A percentile compares a stretch with the other conserved stretches of the same genome.
Conservation (phyloP, 2,329 filamentous ascomycete species). For the Ophiostoma sp. region DNA sequence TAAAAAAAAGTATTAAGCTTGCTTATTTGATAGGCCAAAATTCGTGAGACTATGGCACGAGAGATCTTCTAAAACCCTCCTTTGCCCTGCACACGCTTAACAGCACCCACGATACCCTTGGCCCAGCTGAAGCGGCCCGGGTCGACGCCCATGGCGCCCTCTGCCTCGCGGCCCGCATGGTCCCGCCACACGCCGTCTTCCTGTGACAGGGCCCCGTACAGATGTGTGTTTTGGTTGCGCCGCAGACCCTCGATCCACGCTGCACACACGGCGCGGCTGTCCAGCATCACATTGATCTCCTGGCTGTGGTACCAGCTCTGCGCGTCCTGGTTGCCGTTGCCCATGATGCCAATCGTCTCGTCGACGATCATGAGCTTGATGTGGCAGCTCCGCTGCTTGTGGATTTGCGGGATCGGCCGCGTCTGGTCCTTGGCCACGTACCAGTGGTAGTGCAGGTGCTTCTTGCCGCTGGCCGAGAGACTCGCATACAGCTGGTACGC, state of each 20-base stretch:
- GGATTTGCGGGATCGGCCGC: conserved; percentile 58
- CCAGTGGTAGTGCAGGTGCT: conserved; percentile 56
- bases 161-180: conserved; percentile 42
- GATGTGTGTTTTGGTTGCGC: conserved; percentile 58
- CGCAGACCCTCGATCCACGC: conserved; percentile 52
- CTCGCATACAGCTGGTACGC: conserved; percentile 53
- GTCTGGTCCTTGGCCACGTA: conserved; percentile 72
- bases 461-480: conserved; percentile 45
- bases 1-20: neutral
- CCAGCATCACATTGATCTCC: conserved; percentile 71
- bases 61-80: conserved; percentile 44
- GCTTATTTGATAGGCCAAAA: too few species aligned
- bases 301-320: conserved; percentile 75
- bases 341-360: conserved; percentile 61
- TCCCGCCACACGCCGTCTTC: conserved; percentile 60
- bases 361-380: conserved; percentile 74
- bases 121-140: conserved; percentile 54
- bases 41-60: neutral
- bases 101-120: conserved; percentile 51
- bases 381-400: conserved; percentile 64
- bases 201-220: conserved; percentile 49
- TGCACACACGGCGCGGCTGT: conserved; percentile 55
- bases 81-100: conserved; percentile 52
- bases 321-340: conserved; percentile 74
- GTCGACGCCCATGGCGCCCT: conserved; percentile 47